phyloP scores from a whole-genome alignment of 164 flowering plant species.

The Annona cherimola region DNA sequence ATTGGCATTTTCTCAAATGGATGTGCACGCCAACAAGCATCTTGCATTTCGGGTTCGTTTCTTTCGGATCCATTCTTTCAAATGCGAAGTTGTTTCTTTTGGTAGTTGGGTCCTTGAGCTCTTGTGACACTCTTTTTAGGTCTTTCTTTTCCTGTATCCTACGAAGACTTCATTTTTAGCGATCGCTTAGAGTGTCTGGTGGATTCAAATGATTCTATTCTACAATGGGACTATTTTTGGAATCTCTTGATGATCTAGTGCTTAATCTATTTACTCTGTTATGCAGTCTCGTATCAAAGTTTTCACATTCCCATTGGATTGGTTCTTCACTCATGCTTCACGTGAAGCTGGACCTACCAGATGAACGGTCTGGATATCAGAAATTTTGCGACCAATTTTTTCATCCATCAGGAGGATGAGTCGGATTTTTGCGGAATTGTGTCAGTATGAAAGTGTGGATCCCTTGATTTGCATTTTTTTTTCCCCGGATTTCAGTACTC shows the following conservation, averaged over 20 bases:
- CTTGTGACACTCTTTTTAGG: not conserved
- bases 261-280: too few species aligned
- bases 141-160: not conserved
- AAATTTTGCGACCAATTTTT: not conserved
- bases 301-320: not conserved
- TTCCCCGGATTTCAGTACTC: too few species aligned
- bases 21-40: too few species aligned
- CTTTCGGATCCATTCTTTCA: not conserved
- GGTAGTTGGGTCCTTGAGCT: not conserved
- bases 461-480: not conserved
- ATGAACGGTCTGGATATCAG: not conserved
- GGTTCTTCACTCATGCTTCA: not conserved
- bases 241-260: not conserved
- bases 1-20: not conserved
- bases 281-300: not conserved
- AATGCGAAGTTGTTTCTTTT: not conserved
- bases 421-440: not conserved
- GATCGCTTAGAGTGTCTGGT: not conserved
- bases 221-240: too few species aligned
- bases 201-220: not conserved
- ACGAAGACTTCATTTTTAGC: not conserved
- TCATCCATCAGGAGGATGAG: not conserved
- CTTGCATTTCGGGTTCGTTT: too few species aligned
- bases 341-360: not conserved
- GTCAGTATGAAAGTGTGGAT: not conserved